Base-by-base conservation (phyloP, 768 basidiomycete species). In the Termitomyces sp. region DNA sequence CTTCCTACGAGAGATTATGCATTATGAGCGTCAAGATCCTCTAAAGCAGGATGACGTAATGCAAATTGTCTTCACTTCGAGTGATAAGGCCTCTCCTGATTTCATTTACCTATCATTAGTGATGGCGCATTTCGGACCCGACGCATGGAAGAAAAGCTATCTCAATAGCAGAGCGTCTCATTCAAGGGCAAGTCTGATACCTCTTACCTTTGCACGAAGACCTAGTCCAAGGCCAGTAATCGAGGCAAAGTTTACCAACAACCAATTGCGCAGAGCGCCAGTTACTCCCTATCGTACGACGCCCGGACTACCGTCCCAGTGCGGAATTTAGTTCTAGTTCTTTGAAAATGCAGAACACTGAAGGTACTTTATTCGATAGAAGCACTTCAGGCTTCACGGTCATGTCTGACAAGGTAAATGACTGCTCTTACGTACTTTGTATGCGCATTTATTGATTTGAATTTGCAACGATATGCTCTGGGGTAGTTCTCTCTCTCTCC, bases 401-500 rank as follows among this genome's bases (percentile, higher is more conserved):
- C 21, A 76, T 85, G 57, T 82, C 83, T 30, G 80, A 86, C 64
- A 85, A 86, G 74, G 84, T 73, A 58, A 42, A 69, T 58, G 15
- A 44, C 8, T 48, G 48, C 26, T 46, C 35, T 46, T 24, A 11
- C 19, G 38, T 17, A 42, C 48, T 46, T 46, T 49, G 26, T 54
- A 24, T 60, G 49, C 37, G 53, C 52, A 24, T 47, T 9, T 1
- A 45, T 32, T 2, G 2, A 47, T 12, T 10, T 37, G 14, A 43
- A 52, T 15, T 9, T 30, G 9, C 26, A 22, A 56, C 9, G 4
- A 15, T 45, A 37, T 32, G 45, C 32, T 21, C 44, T 49, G 35
- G 15, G 45, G 9, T 44, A 90, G 87, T 90, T 81, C 64, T 87
- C 87, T 15, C 79, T 90, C 21, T 82, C 87, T 6, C 80, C 87